A percentile compares a stretch with the other conserved stretches of the same genome.
These are phyloP conservation scores for Strobilomyces confusus DNA, from an alignment of 768 basidiomycete species.

Conservation along the genomic window DNA sequence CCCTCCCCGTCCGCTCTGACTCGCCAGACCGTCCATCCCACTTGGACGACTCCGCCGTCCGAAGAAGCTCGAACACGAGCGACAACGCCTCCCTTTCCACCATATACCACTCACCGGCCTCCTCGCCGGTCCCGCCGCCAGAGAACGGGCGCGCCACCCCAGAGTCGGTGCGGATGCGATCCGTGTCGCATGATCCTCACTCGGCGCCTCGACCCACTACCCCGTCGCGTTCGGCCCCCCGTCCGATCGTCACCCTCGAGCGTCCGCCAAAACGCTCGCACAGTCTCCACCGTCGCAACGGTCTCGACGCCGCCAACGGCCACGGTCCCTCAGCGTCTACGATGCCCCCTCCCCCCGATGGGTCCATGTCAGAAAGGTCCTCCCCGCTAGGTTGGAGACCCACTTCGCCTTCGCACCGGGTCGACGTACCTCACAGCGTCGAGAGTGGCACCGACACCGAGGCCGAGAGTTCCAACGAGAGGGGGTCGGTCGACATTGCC, in stretches of 20 bases:
- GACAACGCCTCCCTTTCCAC: constrained; percentile 28
- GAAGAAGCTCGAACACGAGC: constrained; percentile 23
- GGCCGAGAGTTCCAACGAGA: constrained; percentile 45
- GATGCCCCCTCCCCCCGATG: constrained; percentile 17
- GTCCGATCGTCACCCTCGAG: constrained; percentile 33
- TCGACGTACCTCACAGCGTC: constrained; percentile 67
- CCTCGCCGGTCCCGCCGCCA: constrained; percentile 32
- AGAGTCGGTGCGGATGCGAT: constrained; percentile 41
- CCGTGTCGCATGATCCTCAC: constrained; percentile 31
- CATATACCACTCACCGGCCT: constrained; percentile 35
- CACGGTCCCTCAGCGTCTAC: constrained; percentile 3
- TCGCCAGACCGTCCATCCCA: constrained; percentile 20
- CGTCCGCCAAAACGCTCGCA: constrained; percentile 32
- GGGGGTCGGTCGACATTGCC: constrained; percentile 24
- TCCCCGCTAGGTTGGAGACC: constrained; percentile 33
- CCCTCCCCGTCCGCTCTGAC: constrained; percentile 23
- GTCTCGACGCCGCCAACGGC: background rate
- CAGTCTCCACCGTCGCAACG: constrained; percentile 23
- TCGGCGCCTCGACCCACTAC: constrained; percentile 7
- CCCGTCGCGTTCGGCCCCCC: constrained; percentile 19
- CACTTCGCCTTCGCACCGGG: constrained; percentile 56
- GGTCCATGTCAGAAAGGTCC: constrained; percentile 14
- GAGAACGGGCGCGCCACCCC: constrained; percentile 32
- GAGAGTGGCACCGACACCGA: constrained; percentile 77
- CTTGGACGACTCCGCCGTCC: constrained; percentile 17